Base-by-base conservation (phyloP, 192 early-diverging fungal genomes). In the Umbelopsis sp. region DNA sequence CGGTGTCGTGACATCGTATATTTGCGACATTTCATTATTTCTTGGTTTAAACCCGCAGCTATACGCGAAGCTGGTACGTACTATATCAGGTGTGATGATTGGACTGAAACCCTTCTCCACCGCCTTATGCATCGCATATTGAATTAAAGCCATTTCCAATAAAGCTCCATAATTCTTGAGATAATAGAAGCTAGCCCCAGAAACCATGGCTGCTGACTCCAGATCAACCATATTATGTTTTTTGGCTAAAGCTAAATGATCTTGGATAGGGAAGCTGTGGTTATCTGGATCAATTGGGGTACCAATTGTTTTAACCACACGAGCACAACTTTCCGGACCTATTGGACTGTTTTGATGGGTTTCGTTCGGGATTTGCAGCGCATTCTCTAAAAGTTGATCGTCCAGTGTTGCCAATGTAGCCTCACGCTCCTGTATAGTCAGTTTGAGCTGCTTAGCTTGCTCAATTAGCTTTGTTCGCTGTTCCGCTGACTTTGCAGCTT, bases 21-120 rank as follows among this genome's bases (percentile, higher is more conserved):
- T 98, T 74, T 97, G 96, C n/a, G 93, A 92, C 16, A 92, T 86
- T 58, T 90, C 86, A 15, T 88, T 75, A 13, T 82, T 75, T 20
- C 95, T 82, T 10, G 95, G 96, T 21, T 89, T 87, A 84, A 98
- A 98, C 49, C 96, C 96, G 72, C 96, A 98, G 0, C 90, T 93
- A 65, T 92, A 88, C 7, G 93, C 87, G 1, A 95, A 82, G 58
- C 90, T 89, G 27, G 86, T 86, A 16, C 93, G 89, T 30, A 95
- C 88, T 0, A 94, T 81, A 71, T 98, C 96, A 0, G 96, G 96
- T 2, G 92, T 86, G 30, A 90, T 84, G 22, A 95, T 86, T 2
- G 93, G 94, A 12, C 74, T 84, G 74, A 92, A 98, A 6, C 94
- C 94, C 0, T 86, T 81, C 9, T 69, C 51, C 18, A 88, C 75